Evolutionary conservation across 768 basidiomycete genomes (phyloP).

Genomic region (Phlebiopsis gigantea): DNA sequence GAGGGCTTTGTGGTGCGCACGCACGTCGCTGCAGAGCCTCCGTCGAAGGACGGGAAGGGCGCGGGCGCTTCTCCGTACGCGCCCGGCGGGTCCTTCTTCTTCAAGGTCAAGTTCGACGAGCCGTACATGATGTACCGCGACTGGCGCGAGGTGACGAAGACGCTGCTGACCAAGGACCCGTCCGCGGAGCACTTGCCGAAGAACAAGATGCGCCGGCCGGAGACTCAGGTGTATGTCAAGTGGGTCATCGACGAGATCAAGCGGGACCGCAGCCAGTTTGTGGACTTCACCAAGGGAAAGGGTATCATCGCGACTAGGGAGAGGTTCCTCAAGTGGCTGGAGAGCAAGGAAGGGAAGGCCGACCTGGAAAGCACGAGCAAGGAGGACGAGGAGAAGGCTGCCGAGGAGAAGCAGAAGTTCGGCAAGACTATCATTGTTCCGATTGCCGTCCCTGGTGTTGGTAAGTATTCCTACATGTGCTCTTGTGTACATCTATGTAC

Average conservation of each 20-base stretch:
- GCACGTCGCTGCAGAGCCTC: conserved; percentile 41
- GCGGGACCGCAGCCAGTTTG: conserved; percentile 53
- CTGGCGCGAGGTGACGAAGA: conserved; percentile 92
- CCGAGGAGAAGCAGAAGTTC: conserved; percentile 28
- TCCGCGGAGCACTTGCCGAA: conserved; percentile 43
- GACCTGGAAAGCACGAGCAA: conserved; percentile 9
- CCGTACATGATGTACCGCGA: conserved; percentile 99
- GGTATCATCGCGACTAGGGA: conserved; percentile 86
- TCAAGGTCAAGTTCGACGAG: conserved; percentile 99
- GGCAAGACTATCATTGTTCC: conserved; percentile 85
- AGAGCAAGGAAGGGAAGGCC: conserved; percentile 40
- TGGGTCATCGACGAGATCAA: conserved; percentile 83
- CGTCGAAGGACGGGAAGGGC: conserved; percentile 26
- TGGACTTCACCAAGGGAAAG: conserved; percentile 58
- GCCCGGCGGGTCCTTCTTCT: conserved; percentile 87
- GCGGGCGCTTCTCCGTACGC: conserved; percentile 57
- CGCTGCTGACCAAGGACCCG: conserved; percentile 43
- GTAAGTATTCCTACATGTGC: conserved; percentile 40
- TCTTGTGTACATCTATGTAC: neutral
- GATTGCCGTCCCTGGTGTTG: conserved; percentile 88
- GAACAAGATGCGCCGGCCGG: conserved; percentile 65
- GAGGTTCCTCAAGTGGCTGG: conserved; percentile 66
- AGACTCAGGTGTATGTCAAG: conserved; percentile 72
- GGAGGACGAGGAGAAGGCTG: conserved; percentile 25
- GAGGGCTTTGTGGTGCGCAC: conserved; percentile 96